Base-by-base conservation (phyloP, 2,329 filamentous ascomycete genomes). In the Colletotrichum sp. region DNA sequence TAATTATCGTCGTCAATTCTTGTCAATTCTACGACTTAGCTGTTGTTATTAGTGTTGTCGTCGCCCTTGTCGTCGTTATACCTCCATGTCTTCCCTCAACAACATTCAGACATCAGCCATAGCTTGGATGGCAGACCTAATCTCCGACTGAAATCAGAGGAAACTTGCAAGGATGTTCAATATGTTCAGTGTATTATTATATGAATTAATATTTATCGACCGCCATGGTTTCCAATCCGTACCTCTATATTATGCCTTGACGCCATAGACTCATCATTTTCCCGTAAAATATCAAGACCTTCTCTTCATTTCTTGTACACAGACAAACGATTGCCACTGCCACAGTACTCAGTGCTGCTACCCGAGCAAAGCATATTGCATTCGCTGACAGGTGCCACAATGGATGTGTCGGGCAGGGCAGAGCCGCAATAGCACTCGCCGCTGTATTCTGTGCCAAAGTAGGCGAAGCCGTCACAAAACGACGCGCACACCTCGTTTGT, bases 281-380 rank as follows among this genome's bases (percentile, higher is more conserved):
- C 55, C 55, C 8, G 12, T 3, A n/a, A 55, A 34, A 21, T 32
- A 12, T 34, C 24, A 16, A 12, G 14, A 28, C 18, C 12, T 16
- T 18, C 28, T 14, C 30, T 14, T 72, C 34, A 75, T 80, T 80
- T 81, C 69, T 78, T 80, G 56, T 85, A 85, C 18, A 85, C 78
- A 7, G 80, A 82, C 77, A 88, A 74, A 73, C 86, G 79, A 73
- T 83, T 83, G 4, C 82, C 81, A 8, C 81, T 84, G 24, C 87
- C 87, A 70, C 87, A 88, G 70, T 81, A 84, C 79, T 87, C 80
- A 2, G 68, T 61, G 14, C 71, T 77, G 66, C 83, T 83, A 1
- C 86, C 86, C 3, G 80, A 81, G 78, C 86, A 88, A 21, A 81
- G 76, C 84, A 88, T 87, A 7, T 72, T 78, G 78, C 86, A 88